Base-by-base conservation (phyloP, 2,329 filamentous ascomycete genomes). In the Stagonosporopsis vannaccii region DNA sequence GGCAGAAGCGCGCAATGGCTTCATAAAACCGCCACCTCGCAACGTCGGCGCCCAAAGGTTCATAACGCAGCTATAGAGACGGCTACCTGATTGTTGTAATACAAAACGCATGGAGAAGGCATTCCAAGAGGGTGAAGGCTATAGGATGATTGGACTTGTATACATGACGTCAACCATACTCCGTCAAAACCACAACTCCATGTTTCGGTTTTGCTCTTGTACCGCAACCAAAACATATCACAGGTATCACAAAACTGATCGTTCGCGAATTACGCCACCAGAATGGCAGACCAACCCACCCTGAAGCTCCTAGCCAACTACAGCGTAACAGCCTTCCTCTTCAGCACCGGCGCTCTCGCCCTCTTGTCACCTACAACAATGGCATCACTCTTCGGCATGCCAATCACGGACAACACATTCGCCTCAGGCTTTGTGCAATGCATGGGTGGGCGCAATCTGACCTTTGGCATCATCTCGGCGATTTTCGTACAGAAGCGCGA, bases 381-480 rank as follows among this genome's bases (percentile, higher is more conserved):
- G 33, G 60, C 60, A 3, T 39, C 55, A 1, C 45, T 51, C 1
- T 63, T 63, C 30, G 55, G 55, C 42, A 63, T 63, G 60, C 60
- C 60, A 26, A 23, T 63, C 8, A 12, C 49, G 2, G 35, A 50
- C 23, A 32, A 59, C n/a, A 55, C 60, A n/a, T 57, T 59, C 43
- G 58, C 60, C 12, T 46, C 60, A 3, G 60, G 60, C 23, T 63
- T 63, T 11, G 60, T 63, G n/a, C 60, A 63, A 17, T 63, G 60
- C 17, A 59, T 63, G 55, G 60, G 60, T 5, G 60, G 60, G 6
- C 60, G 60, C 17, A 63, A 63, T 3, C 28, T 63, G 22, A 61
- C 60, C 0, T 63, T 63, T 35, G 60, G 60, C 8, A 56, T 63
- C 17, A 63, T 61, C 39, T 48, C 51, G 2, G 47, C 37, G 0